Evolutionary conservation across 108 stramenopile species (phyloP), one percentile per base, ranked within the genome.

Genomic region (Discostella pseudostelligera): DNA sequence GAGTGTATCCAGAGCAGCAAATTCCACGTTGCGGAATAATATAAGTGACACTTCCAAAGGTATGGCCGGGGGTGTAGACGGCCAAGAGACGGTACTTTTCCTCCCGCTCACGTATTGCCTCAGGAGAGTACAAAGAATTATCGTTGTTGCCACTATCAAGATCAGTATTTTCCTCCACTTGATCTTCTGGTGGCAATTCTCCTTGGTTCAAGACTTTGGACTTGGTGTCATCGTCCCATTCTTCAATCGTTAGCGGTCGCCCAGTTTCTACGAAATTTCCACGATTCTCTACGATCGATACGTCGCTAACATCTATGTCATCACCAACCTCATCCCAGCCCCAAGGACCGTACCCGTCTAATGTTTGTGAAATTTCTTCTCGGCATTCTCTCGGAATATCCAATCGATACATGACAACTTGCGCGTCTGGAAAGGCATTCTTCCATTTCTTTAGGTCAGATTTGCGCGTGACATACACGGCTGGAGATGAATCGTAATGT

Each of bases 271-370:
- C 65, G 79, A 90, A 90, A 14, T 26, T 59, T 10, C 57, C 51
- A 42, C 26, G 28, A 49, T 47, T 20, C 12, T 20, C 20, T 45
- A 16, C 21, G 29, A 37, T 60, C 46, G 36, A 54, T 16, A 19
- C 56, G 12, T 32, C 17, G 24, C 11, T 44, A 35, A 7, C 46
- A 14, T 36, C 64, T 4, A 32, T 16, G 1, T 44, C 50, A 21
- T 46, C 65, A 1, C 16, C 28, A 1, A 26, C 48, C 56, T 81
- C 85, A 19, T 76, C 55, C 76, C 76, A 70, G 7, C 84, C 92
- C 83, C 87, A 94, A 0, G 92, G 92, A 12, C 92, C 92, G 62
- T 94, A 87, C 16, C 92, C 92, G 74, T 94, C 88, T 69, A 94
- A 64, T 10, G 74, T 51, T 43, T 90, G 87, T 14, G 86, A 79